Base-by-base conservation (phyloP, 2,329 filamentous ascomycete species). In the Sporothrix pseudoabietina region DNA sequence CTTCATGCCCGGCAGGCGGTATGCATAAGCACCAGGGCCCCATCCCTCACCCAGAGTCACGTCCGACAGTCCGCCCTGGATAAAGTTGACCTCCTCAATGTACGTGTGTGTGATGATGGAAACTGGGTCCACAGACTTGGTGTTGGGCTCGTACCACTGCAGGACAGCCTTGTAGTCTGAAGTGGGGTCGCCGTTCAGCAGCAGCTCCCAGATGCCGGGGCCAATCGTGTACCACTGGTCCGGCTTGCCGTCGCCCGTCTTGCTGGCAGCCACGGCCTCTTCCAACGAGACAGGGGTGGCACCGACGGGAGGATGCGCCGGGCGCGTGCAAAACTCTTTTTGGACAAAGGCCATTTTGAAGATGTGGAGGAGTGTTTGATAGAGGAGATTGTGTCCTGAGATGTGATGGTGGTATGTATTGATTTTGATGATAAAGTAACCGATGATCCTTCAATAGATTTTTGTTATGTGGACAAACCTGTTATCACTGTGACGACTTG, bases 121-220 rank as follows among this genome's bases (percentile, higher is more conserved):
- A 16, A 47, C 55, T 5, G 69, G 65, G 41, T 68, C 41, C 8
- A 71, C 69, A 12, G 69, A 71, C 26, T 12, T 59, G 1, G 41
- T 39, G 26, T 71, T 61, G 6, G 69, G 69, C 26, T 71, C 69
- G 55, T 71, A 71, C 69, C 69, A 71, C 41, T 71, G 69, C 14
- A 71, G 55, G 8, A 52, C 69, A 5, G 69, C 35, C 41, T 71
- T 71, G 55, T 63, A 4, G 55, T 71, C 69, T 14, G 69, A 61
- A 6, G 35, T 16, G 41, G 69, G 32, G 9, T 61, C 69, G 55
- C 69, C 69, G 30, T 71, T 71, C 19, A 71, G 16, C 69, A 63
- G 52, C 22, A 71, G 55, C 44, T 71, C 69, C 69, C 69, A 71
- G 69, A 71, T 71, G 69, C 69, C 69, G 7, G 69, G 69, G 69